Evolutionary conservation across 2,329 filamentous ascomycete genomes (phyloP).

Genomic region (Mycocentrospora acerina): DNA sequence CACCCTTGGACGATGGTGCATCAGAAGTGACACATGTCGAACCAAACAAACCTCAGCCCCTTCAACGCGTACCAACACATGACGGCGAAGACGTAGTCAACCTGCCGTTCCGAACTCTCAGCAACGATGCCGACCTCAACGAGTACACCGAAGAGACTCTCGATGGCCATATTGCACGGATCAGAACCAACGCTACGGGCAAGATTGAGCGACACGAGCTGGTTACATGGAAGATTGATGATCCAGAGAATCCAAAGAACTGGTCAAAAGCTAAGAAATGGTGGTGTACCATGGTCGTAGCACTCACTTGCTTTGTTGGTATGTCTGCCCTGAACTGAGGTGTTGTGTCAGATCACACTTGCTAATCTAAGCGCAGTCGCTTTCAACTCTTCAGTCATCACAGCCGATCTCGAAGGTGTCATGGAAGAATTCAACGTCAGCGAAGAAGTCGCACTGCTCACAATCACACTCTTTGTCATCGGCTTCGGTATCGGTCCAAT

Average conservation of each 20-base stretch:
- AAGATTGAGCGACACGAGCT: conserved; percentile 58
- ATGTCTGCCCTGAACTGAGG: too few relatives aligned
- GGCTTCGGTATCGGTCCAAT: conserved; percentile 82
- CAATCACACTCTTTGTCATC: conserved; percentile 75
- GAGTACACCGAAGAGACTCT: conserved; percentile 67
- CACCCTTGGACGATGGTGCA: conserved; percentile 8
- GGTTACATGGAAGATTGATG: conserved; percentile 70
- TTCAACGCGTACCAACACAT: conserved; percentile 23
- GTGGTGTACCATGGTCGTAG: conserved; percentile 80
- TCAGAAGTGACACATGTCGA: conserved; percentile 20
- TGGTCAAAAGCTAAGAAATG: conserved; percentile 78
- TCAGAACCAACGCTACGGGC: conserved; percentile 57
- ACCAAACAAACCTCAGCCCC: conserved; percentile 12
- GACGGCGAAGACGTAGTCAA: conserved; percentile 52
- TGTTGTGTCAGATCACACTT: too few relatives aligned
- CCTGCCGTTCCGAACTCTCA: conserved; percentile 67
- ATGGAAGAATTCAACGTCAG: conserved; percentile 66
- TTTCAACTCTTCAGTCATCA: conserved; percentile 70
- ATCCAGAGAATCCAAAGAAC: conserved; percentile 82
- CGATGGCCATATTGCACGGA: conserved; percentile 61
- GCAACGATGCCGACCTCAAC: conserved; percentile 55
- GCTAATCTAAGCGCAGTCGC: conserved; percentile 31
- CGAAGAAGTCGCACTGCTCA: conserved; percentile 70
- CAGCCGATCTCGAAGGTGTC: conserved; percentile 70
- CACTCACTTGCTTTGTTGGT: conserved; percentile 51